phyloP scores from a whole-genome alignment of 179 eudicot genomes.

The Spinacia oleracea region DNA sequence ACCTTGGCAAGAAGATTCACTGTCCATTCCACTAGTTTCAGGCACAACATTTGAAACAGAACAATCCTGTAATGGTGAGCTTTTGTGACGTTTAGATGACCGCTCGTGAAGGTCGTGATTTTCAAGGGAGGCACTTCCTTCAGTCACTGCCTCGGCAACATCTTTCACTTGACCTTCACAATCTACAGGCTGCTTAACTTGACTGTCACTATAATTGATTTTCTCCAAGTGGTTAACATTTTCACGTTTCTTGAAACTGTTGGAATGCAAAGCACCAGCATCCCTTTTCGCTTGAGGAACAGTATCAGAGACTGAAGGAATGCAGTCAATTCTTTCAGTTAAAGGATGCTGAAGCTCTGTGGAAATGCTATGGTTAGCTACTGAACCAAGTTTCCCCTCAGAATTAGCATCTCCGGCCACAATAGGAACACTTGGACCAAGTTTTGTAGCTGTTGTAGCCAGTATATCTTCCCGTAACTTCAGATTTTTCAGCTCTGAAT shows the following conservation, averaged over 20 bases:
- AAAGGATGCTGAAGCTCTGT: conserved; percentile 26
- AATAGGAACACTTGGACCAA: conserved; percentile 20
- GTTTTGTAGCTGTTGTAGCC: conserved; percentile 41
- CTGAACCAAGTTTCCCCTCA: conserved; percentile 17
- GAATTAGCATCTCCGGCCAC: conserved; percentile 24
- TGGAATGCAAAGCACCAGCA: not conserved
- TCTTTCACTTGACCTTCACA: conserved; percentile 28
- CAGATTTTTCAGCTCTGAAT: conserved; percentile 58
- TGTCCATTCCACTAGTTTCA: conserved; percentile 30
- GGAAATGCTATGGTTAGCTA: conserved; percentile 25
- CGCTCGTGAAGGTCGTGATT: conserved; percentile 25
- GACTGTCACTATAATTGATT: conserved; percentile 25
- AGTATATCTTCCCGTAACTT: conserved; percentile 63
- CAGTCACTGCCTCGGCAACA: conserved; percentile 25
- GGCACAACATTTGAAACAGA: conserved; percentile 11
- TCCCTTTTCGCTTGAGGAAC: conserved; percentile 17
- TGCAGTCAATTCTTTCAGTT: conserved; percentile 22
- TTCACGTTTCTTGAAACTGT: not conserved
- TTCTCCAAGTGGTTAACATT: conserved; percentile 24
- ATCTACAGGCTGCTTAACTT: conserved; percentile 31
- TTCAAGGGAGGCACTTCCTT: conserved; percentile 17
- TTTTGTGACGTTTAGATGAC: conserved; percentile 34
- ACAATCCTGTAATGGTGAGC: conserved; percentile 17
- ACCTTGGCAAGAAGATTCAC: conserved; percentile 36
- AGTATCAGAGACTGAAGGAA: conserved; percentile 21